phyloP scores from a whole-genome alignment of 2,329 filamentous ascomycete genomes.

The Aspergillus tamarii region DNA sequence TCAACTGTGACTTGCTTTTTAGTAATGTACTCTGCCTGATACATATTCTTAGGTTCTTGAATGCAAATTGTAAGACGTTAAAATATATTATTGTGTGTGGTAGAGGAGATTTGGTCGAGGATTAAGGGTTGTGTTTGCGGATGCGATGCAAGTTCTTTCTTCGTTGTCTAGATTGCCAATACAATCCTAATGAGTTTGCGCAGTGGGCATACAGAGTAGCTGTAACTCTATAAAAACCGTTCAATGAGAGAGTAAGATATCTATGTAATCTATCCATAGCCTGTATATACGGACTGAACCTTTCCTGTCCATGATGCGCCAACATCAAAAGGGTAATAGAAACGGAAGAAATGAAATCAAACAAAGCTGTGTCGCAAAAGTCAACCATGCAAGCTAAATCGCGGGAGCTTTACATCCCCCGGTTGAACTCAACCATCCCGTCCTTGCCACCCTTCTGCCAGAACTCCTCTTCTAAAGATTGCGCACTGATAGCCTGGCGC shows the following conservation, averaged over 20 bases:
- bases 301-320: constrained; percentile 1
- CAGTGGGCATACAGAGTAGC: no score
- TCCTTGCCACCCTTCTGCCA: constrained; percentile 75
- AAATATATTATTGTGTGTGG: no score
- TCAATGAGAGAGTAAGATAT: background rate
- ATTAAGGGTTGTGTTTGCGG: no score
- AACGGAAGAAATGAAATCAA: constrained; percentile 9
- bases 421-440: constrained; percentile 92
- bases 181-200: no score
- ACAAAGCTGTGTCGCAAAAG: background rate
- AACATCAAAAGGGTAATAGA: constrained; percentile 4
- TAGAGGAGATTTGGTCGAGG: no score
- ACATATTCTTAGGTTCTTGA: no score
- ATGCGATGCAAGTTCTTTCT: no score
- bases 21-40: no score
- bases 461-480: constrained; percentile 82
- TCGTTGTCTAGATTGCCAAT: no score
- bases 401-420: constrained; percentile 70
- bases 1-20: no score
- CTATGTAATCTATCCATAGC: background rate
- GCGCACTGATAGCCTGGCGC: constrained; percentile 77
- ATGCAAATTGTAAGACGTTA: no score
- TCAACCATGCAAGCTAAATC: background rate
- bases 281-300: background rate
- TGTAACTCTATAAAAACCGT: background rate